phyloP scores from a whole-genome alignment of 768 basidiomycete genomes.

The Xerocomus potaroensis region DNA sequence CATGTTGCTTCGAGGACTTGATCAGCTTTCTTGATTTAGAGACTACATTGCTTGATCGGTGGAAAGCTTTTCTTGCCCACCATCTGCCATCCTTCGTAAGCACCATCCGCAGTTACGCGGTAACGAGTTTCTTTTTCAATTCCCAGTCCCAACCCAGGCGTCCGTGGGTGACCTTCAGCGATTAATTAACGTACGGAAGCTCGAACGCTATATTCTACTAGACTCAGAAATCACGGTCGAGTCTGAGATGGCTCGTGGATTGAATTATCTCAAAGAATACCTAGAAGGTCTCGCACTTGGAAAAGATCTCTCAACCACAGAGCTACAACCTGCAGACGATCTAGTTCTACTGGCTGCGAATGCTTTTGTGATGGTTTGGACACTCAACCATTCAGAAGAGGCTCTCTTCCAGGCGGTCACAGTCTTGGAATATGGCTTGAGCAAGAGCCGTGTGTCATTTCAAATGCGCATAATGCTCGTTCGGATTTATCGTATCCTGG shows the following conservation, averaged over 20 bases:
- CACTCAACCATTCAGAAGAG: constrained; percentile 46
- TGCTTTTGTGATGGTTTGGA: constrained; percentile 62
- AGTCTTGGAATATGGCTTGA: constrained; percentile 68
- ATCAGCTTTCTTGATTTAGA: constrained; percentile 57
- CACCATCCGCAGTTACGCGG: constrained; percentile 18
- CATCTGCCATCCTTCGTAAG: constrained; percentile 47
- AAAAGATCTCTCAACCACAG: constrained; percentile 59
- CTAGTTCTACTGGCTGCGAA: constrained; percentile 72
- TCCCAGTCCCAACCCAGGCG: constrained; percentile 33
- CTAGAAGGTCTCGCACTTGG: constrained; percentile 66
- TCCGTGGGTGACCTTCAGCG: constrained; percentile 55
- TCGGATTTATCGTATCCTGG: constrained; percentile 77
- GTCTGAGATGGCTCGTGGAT: constrained; percentile 49
- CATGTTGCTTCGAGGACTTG: constrained; percentile 86
- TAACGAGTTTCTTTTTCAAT: constrained; percentile 17
- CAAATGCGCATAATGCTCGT: constrained; percentile 72
- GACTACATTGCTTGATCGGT: constrained; percentile 43
- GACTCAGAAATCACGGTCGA: constrained; percentile 49
- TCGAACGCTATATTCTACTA: constrained; percentile 58
- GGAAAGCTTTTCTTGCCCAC: constrained; percentile 51
- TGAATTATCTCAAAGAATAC: constrained; percentile 57
- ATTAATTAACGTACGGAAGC: constrained; percentile 70
- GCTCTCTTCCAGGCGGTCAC: constrained; percentile 62
- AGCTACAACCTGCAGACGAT: constrained; percentile 87
- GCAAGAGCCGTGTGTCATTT: constrained; percentile 75